phyloP scores from a whole-genome alignment of 495 filamentous ascomycete genomes.

The Pseudoneurospora amorphoporcata region DNA sequence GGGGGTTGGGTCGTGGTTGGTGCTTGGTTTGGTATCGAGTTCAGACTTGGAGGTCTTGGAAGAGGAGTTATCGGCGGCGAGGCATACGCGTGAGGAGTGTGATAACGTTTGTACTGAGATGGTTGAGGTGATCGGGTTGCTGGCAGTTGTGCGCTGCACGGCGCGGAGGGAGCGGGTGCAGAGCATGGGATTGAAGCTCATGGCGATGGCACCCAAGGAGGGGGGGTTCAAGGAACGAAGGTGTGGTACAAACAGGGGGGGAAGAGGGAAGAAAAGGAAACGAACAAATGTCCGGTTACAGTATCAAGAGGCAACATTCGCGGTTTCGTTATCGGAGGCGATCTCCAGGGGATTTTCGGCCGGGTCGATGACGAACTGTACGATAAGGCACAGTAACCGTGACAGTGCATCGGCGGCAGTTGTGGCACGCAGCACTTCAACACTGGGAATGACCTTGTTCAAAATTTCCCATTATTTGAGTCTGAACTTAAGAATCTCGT shows the following conservation, averaged over 20 bases:
- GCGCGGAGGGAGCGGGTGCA: constrained; percentile 8
- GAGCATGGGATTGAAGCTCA: constrained; percentile 8
- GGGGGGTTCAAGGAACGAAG: background rate
- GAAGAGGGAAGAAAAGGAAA: background rate
- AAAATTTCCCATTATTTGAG: background rate
- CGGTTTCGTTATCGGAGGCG: background rate
- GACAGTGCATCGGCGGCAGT: background rate
- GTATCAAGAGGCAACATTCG: background rate
- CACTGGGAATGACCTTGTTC: background rate
- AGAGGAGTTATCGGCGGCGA: background rate
- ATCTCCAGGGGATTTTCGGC: background rate
- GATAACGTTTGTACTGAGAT: background rate
- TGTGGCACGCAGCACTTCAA: background rate
- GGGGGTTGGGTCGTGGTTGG: background rate
- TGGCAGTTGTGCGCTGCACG: background rate
- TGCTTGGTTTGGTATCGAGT: background rate
- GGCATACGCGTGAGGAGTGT: background rate
- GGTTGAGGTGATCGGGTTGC: background rate
- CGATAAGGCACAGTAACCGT: constrained; percentile 1
- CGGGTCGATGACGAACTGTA: constrained; percentile 1
- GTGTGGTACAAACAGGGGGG: background rate
- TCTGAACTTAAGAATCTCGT: too few species aligned
- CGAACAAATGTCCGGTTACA: background rate
- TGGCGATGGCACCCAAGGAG: background rate
- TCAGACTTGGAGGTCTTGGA: background rate